Evolutionary conservation across 495 filamentous ascomycete genomes (phyloP), one percentile per base, ranked within the genome.

Genomic region (Astrocystis sublimbata): DNA sequence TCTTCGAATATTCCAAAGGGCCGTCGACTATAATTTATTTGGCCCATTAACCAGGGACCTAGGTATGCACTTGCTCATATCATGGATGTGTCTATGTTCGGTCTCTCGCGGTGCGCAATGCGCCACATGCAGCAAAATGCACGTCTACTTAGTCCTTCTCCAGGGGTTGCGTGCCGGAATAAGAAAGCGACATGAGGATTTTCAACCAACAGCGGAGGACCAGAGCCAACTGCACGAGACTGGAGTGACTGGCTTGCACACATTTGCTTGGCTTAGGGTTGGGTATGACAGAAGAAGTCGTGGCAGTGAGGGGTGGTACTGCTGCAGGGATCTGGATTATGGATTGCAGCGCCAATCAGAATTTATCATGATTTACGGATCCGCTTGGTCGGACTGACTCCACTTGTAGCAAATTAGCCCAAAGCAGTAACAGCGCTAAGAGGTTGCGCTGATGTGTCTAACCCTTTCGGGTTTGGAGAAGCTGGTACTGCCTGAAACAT

Each of bases 111-210:
- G 30, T 54, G 51, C 33, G 40, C 51, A 13, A 40, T 26, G 52
- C 42, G 36, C 23, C 52, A 56, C 52, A 42, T 38, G 52, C 52
- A 56, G 52, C 12, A 42, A 28, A 28, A 42, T 56, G 52, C 52
- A 56, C 23, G 24, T 17, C 21, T 8, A n/a, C 24, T n/a, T n/a
- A n/a, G n/a, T n/a, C n/a, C n/a, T n/a, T n/a, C n/a, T 56, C 52
- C 36, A 56, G 36, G 21, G 35, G 23, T 56, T 38, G n/a, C n/a
- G n/a, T n/a, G 24, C 52, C 36, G 38, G 36, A 42, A 42, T 42
- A 9, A 42, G 38, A 41, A 42, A 26, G 31, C 15, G 19, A 38
- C n/a, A n/a, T n/a, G n/a, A n/a, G n/a, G n/a, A n/a, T n/a, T n/a
- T n/a, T 42, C 24, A 19, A 8, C 36, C 36, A 42, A 56, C 52